Percentiles rank a stretch among this genome's conserved stretches.
Evolutionary conservation across 495 filamentous ascomycete genomes (phyloP).

Genomic region (Xylaria castorea): DNA sequence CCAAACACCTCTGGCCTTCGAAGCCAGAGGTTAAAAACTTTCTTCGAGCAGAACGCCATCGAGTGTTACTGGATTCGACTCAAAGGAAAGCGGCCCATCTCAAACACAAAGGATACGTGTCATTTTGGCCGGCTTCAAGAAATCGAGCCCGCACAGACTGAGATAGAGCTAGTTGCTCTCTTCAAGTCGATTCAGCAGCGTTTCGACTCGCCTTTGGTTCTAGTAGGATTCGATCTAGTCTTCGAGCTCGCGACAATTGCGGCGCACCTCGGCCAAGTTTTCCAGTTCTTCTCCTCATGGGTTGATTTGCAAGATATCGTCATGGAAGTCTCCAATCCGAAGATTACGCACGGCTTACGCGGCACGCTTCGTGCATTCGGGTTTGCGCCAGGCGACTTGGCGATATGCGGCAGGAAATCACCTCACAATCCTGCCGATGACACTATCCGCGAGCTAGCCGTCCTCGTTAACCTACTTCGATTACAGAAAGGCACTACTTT

Average conservation of each 20-base stretch:
- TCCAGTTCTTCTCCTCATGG: conserved; percentile 11
- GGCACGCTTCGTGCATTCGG: conserved; percentile 11
- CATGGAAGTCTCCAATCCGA: conserved; percentile 1
- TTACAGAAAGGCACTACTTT: conserved; percentile 9
- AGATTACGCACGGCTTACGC: not conserved
- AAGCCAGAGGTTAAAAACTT: not conserved
- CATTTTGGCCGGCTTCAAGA: conserved; percentile 17
- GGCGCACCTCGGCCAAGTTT: not conserved
- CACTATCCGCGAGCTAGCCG: not conserved
- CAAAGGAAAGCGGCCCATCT: conserved; percentile 2
- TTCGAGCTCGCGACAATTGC: not conserved
- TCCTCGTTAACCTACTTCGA: not conserved
- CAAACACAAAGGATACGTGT: not conserved
- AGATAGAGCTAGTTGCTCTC: conserved; percentile 7
- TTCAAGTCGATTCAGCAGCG: conserved; percentile 11
- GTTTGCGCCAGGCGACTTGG: not conserved
- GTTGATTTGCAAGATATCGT: conserved; percentile 15
- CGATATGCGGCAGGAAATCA: not conserved
- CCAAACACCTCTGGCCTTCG: not conserved
- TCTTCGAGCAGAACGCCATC: conserved; percentile 17
- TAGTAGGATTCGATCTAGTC: conserved; percentile 6
- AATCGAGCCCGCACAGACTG: conserved; percentile 18
- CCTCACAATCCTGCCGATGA: conserved; percentile 14
- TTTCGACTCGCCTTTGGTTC: not conserved
- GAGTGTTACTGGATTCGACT: conserved; percentile 15